Base-by-base conservation (phyloP, 768 basidiomycete species). In the Calocera viscosa region DNA sequence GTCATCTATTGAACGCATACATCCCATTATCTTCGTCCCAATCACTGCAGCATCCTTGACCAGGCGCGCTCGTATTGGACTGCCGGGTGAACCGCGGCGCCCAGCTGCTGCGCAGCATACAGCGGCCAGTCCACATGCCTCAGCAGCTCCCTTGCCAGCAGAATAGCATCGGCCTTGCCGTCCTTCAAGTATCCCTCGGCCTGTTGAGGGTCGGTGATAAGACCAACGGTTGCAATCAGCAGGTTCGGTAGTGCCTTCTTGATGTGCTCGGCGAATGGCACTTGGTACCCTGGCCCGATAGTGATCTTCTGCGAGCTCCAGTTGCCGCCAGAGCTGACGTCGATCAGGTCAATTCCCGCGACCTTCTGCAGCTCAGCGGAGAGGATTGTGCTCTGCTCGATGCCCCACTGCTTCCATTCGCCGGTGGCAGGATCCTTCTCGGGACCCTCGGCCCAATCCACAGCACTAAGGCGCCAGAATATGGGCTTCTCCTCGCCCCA, bases 261-360 rank as follows among this genome's bases (percentile, higher is more conserved):
- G 67, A 89, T 76, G 22, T 80, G 81, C 66, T 82, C 84, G 1
- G 90, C 84, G 71, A 89, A 89, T 1, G 82, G 85, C 0, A 82
- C 86, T 78, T 89, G 88, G 74, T 86, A 88, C 7, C 84, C 86
- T 26, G 83, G 84, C 8, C 69, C 76, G 24, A 82, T 63, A 0
- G 76, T 64, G 64, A 91, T 86, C 70, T 85, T 81, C 74, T 89
- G 86, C 64, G 80, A 70, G 2, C 69, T 73, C 78, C 82, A 87
- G 70, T 86, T 86, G 1, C 88, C 88, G 16, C 88, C 90, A 0
- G 81, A 80, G 41, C 82, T 85, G 63, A 81, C 81, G 74, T 94
- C 89, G 64, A 94, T 74, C n/a, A 94, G 77, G 72, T 92, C 91
- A 14, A 91, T 80, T 8, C 87, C 88, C n/a, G n/a, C n/a, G 2